Conservation (phyloP, 2,329 filamentous ascomycete genomes). For the Alternaria alternata region DNA sequence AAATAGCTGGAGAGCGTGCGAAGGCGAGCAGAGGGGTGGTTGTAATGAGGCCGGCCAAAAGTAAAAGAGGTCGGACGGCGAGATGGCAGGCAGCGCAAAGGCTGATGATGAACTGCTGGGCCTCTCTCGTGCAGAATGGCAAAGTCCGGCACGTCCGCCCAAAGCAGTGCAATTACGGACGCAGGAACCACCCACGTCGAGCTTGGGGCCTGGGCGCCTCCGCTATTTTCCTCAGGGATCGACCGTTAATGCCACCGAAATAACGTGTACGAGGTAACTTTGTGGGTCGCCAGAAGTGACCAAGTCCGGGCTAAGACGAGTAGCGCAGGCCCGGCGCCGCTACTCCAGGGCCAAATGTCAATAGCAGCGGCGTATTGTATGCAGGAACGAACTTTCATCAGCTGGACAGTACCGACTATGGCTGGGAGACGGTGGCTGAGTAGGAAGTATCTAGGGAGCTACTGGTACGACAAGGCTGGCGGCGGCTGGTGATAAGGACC, state of each 20-base stretch:
- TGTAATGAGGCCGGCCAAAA: slow-evolving; percentile 13
- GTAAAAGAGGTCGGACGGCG: slow-evolving; percentile 9
- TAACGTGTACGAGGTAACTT: slow-evolving; percentile 30
- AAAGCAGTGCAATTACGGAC: slow-evolving; percentile 20
- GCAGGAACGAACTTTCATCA: not conserved
- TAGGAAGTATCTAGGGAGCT: not conserved
- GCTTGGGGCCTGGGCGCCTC: slow-evolving; percentile 11
- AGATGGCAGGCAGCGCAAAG: slow-evolving; percentile 14
- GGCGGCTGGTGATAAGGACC: not conserved
- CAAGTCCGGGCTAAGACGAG: slow-evolving; percentile 12
- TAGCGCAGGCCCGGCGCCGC: slow-evolving; percentile 10
- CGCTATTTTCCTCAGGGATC: slow-evolving; percentile 18
- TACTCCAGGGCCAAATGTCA: not conserved
- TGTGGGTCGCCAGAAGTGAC: slow-evolving; percentile 17
- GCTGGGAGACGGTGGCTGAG: not conserved
- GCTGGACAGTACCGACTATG: not conserved
- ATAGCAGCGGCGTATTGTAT: slow-evolving; percentile 1
- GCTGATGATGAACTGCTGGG: slow-evolving; percentile 22
- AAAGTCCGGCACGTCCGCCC: slow-evolving; percentile 18
- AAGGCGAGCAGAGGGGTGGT: slow-evolving; percentile 18
- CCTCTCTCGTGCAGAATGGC: slow-evolving; percentile 12
- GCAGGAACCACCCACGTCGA: slow-evolving; percentile 22
- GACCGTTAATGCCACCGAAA: slow-evolving; percentile 29
- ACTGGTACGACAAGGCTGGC: not conserved
- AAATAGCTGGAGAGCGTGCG: slow-evolving; percentile 25